phyloP scores from a whole-genome alignment of 805 yeast species.

The Kodamaea leandrae region DNA sequence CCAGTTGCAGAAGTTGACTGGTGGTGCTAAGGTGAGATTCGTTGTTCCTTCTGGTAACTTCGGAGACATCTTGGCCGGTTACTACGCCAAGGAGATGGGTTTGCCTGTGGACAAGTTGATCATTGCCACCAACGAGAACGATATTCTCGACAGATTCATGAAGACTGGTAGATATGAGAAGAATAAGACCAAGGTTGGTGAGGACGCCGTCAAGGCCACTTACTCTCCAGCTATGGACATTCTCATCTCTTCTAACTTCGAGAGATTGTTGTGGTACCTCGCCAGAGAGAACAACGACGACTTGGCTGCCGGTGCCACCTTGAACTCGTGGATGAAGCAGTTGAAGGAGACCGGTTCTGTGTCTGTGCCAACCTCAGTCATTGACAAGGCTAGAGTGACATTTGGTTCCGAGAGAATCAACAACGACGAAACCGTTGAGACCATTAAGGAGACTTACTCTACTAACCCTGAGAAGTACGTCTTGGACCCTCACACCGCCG shows the following conservation, averaged over 20 bases:
- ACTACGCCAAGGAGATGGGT: slow-evolving; percentile 93
- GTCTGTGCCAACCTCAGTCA: slow-evolving; percentile 60
- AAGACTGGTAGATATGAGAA: slow-evolving; percentile 84
- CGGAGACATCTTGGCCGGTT: slow-evolving; percentile 97
- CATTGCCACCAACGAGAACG: slow-evolving; percentile 95
- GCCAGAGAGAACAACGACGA: slow-evolving; percentile 67
- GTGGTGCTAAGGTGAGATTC: slow-evolving; percentile 52
- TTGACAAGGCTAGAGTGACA: slow-evolving; percentile 61
- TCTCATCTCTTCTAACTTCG: slow-evolving; percentile 91
- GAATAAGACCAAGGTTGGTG: slow-evolving; percentile 42
- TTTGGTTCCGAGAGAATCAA: slow-evolving; percentile 80
- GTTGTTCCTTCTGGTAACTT: slow-evolving; percentile 98
- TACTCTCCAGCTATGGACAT: slow-evolving; percentile 99
- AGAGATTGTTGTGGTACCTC: slow-evolving; percentile 92
- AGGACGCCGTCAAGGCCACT: slow-evolving; percentile 68
- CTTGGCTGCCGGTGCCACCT: slow-evolving; percentile 66
- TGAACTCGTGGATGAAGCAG: slow-evolving; percentile 74
- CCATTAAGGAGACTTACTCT: slow-evolving; percentile 70
- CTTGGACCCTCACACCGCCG: slow-evolving; percentile 95
- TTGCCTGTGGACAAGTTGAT: slow-evolving; percentile 82
- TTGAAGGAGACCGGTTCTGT: slow-evolving; percentile 77
- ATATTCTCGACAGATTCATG: slow-evolving; percentile 89
- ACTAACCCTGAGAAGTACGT: slow-evolving; percentile 66
- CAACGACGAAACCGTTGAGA: slow-evolving; percentile 71
- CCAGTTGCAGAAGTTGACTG: slow-evolving; percentile 49